phyloP scores from a whole-genome alignment of 768 basidiomycete species.

The Rhodotorula paludigena region DNA sequence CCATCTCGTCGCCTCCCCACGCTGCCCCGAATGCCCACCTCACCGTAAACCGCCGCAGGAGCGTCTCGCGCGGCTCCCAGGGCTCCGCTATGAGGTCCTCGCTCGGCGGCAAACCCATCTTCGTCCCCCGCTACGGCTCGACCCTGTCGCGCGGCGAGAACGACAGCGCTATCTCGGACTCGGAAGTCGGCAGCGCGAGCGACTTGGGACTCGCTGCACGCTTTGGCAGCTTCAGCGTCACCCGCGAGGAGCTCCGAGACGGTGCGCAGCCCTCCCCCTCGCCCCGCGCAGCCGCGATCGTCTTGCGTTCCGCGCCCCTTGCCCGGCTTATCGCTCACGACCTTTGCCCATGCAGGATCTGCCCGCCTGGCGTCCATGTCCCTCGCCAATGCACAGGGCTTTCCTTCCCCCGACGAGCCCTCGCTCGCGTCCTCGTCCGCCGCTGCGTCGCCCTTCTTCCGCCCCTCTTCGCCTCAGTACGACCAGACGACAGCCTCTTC shows the following conservation, averaged over 20 bases:
- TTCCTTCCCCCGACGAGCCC: not conserved
- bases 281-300: not conserved
- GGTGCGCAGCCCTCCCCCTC: conserved; percentile 6
- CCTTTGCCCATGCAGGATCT: conserved; percentile 9
- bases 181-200: conserved; percentile 9
- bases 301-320: not conserved
- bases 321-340: not conserved
- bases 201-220: not conserved
- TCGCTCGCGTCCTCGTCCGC: not conserved
- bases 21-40: not conserved
- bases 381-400: not conserved
- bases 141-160: not conserved
- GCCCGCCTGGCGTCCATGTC: conserved; percentile 33
- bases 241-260: conserved; percentile 36
- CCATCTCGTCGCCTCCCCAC: not conserved
- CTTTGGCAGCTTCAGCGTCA: conserved; percentile 32
- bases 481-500: not conserved
- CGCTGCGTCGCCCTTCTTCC: conserved; percentile 1
- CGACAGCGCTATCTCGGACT: conserved; percentile 9
- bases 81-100: conserved; percentile 16
- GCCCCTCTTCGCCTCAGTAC: not conserved
- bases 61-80: conserved; percentile 1
- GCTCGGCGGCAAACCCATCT: conserved; percentile 27
- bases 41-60: not conserved
- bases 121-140: not conserved